phyloP scores from a whole-genome alignment of 164 flowering plant genomes.

The Protea cynaroides region DNA sequence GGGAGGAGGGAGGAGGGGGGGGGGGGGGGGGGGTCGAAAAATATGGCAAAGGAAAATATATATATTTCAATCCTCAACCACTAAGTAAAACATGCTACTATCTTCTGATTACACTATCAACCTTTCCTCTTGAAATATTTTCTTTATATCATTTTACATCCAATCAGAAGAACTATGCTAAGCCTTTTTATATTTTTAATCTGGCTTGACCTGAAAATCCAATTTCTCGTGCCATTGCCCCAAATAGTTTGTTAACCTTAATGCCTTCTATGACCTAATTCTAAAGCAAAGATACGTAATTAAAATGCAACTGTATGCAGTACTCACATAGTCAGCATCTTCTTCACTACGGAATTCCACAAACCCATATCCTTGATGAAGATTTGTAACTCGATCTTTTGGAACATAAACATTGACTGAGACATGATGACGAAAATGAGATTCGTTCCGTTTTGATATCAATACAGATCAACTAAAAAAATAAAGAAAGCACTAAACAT shows the following conservation, averaged over 20 bases:
- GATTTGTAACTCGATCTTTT: conserved; percentile 93
- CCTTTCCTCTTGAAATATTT: too few relatives aligned
- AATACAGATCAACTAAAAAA: too few relatives aligned
- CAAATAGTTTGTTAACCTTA: neutral
- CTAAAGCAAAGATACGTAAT: neutral
- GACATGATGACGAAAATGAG: conserved; percentile 5
- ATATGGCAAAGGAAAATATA: too few relatives aligned
- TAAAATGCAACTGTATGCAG: conserved; percentile 5
- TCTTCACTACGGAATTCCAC: conserved; percentile 95
- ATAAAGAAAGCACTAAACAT: conserved; percentile 51
- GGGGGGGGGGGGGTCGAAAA: too few relatives aligned
- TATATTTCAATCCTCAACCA: too few relatives aligned
- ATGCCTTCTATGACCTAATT: neutral
- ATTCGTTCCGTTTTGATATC: neutral
- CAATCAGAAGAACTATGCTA: too few relatives aligned
- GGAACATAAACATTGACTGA: conserved; percentile 98
- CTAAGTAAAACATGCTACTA: too few relatives aligned
- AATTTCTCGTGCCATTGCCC: neutral
- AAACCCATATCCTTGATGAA: conserved; percentile 97
- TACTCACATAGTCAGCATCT: conserved; percentile 96
- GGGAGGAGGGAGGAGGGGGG: too few relatives aligned
- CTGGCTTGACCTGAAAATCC: neutral
- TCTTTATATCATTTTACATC: too few relatives aligned
- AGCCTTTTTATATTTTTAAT: too few relatives aligned
- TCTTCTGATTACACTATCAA: too few relatives aligned